These are phyloP conservation scores for Diddensiella santjacobensis DNA, from an alignment of 805 yeast genomes.

Conservation along the genomic window DNA sequence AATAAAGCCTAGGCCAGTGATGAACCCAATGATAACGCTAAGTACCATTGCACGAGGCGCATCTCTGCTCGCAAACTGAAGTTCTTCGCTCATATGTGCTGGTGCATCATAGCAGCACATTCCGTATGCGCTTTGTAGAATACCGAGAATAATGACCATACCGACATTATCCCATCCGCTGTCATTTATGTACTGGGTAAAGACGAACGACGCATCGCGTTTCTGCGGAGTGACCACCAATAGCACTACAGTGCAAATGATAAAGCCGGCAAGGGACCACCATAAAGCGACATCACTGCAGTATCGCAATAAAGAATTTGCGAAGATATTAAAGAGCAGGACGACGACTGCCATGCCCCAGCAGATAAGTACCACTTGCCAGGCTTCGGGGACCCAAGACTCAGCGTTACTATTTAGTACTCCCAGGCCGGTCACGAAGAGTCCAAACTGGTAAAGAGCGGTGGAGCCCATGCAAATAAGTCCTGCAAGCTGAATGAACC, in stretches of 20 bases:
- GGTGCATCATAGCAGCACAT: conserved; percentile 68
- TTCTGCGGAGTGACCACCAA: conserved; percentile 15
- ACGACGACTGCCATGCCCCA: conserved; percentile 16
- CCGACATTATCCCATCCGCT: conserved; percentile 17
- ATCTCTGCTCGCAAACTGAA: conserved; percentile 55
- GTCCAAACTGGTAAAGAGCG: conserved; percentile 26
- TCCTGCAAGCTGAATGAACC: conserved; percentile 28
- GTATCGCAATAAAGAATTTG: conserved; percentile 20
- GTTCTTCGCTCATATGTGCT: conserved; percentile 60
- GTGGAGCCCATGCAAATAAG: conserved; percentile 29
- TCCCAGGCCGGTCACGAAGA: conserved; percentile 19
- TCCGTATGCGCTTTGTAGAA: conserved; percentile 32
- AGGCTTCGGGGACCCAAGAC: conserved; percentile 11
- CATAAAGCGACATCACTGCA: conserved; percentile 25
- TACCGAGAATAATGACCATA: conserved; percentile 17
- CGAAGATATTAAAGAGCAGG: conserved; percentile 22
- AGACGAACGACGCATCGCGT: conserved; percentile 16
- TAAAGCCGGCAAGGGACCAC: conserved; percentile 26
- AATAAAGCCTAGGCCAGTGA: conserved; percentile 24
- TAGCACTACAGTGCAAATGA: conserved; percentile 14
- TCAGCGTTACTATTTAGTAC: conserved; percentile 20
- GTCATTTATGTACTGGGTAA: conserved; percentile 11
- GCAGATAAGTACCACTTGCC: conserved; percentile 22
- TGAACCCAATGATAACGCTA: conserved; percentile 38
- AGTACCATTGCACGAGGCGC: conserved; percentile 59